Percentiles rank a stretch among this genome's conserved stretches.
Evolutionary conservation across 2,329 filamentous ascomycete genomes (phyloP).

Genomic region (Epichloe scottii): DNA sequence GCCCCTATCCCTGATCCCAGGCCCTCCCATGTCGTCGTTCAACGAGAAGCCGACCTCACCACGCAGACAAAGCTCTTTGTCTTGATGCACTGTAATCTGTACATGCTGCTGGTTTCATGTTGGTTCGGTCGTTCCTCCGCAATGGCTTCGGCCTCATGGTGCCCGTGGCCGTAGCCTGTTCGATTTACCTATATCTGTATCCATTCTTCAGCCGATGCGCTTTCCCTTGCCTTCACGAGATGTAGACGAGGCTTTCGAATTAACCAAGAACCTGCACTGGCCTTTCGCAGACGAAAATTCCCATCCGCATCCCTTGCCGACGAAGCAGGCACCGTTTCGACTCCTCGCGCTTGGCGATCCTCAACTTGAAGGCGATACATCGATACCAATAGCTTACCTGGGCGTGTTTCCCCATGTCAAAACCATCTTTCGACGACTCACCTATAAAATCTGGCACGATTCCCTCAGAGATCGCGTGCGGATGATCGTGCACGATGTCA

Average conservation of each 20-base stretch:
- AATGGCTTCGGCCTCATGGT: constrained; percentile 39
- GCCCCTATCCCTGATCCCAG: not conserved
- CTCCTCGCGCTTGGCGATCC: constrained; percentile 83
- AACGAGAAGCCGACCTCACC: not conserved
- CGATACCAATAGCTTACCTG: constrained; percentile 50
- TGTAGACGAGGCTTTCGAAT: constrained; percentile 20
- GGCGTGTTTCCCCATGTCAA: constrained; percentile 41
- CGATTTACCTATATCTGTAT: constrained; percentile 77
- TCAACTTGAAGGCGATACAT: constrained; percentile 85
- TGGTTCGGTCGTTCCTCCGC: constrained; percentile 39
- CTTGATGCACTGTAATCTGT: constrained; percentile 9
- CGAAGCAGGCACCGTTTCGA: constrained; percentile 57
- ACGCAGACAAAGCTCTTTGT: not conserved
- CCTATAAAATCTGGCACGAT: constrained; percentile 31
- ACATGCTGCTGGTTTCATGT: constrained; percentile 37
- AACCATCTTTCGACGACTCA: constrained; percentile 32
- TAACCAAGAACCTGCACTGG: constrained; percentile 30
- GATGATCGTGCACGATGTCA: constrained; percentile 41
- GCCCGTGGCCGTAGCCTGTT: constrained; percentile 56
- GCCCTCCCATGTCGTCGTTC: not conserved
- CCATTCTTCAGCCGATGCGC: constrained; percentile 68
- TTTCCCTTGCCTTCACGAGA: constrained; percentile 50
- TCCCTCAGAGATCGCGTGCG: constrained; percentile 40
- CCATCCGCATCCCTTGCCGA: constrained; percentile 11
- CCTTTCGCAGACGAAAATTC: constrained; percentile 17